Evolutionary conservation across 148 eudicot species (phyloP).

Genomic region (Rhododendron simsii): DNA sequence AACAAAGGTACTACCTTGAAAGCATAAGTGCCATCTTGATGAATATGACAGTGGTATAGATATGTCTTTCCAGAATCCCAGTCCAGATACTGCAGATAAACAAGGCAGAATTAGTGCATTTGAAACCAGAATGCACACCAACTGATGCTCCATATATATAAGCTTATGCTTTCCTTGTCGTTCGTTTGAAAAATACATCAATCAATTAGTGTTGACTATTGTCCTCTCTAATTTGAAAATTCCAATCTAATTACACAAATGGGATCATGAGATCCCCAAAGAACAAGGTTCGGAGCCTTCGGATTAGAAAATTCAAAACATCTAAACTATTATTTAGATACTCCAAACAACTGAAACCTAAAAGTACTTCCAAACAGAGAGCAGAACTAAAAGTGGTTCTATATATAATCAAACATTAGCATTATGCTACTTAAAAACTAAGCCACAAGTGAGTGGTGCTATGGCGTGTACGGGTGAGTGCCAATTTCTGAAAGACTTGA

Average conservation of each 20-base stretch:
- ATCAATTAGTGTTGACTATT: neutral
- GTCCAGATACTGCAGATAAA: slow-evolving; percentile 43
- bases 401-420: neutral
- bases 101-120: neutral
- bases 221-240: neutral
- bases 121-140: neutral
- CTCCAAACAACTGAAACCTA: neutral
- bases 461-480: neutral
- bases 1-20: slow-evolving; percentile 43
- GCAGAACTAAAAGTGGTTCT: too few species aligned
- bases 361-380: neutral
- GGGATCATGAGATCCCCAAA: neutral
- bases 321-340: neutral
- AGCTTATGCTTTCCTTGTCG: neutral
- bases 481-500: neutral
- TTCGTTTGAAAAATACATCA: neutral
- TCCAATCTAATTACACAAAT: neutral
- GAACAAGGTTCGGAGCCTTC: neutral
- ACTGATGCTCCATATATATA: neutral
- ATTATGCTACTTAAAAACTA: neutral
- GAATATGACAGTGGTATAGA: slow-evolving; percentile 55
- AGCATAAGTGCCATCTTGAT: slow-evolving; percentile 41
- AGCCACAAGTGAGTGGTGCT: neutral
- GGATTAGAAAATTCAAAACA: neutral
- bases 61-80: slow-evolving; percentile 59